These are phyloP conservation scores for Picea glauca DNA, from an alignment of 75 land plant species.

Conservation along the genomic window DNA sequence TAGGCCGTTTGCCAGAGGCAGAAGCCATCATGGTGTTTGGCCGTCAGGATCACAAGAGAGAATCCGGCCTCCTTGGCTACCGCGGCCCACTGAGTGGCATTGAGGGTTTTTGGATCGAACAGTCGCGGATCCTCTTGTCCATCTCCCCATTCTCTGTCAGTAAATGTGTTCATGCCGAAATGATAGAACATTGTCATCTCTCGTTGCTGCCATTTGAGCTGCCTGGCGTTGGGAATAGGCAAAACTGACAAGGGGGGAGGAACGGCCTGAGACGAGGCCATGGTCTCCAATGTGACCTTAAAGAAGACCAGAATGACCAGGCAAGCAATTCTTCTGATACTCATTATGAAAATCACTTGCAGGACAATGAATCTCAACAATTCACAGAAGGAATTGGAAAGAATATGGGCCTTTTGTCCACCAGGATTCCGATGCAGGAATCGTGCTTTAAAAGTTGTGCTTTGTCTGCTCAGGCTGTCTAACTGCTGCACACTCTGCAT, in stretches of 20 bases:
- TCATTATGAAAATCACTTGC: too few relatives aligned
- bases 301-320: too few relatives aligned
- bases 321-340: too few relatives aligned
- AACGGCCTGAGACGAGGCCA: neutral
- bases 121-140: conserved; percentile 66
- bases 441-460: too few relatives aligned
- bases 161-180: conserved; percentile 93
- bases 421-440: too few relatives aligned
- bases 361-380: too few relatives aligned
- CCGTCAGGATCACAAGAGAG: conserved; percentile 69
- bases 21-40: conserved; percentile 96
- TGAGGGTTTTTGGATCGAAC: conserved; percentile 65
- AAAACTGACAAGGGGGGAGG: conserved; percentile 72
- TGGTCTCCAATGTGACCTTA: neutral
- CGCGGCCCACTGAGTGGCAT: conserved; percentile 71
- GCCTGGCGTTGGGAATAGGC: conserved; percentile 62
- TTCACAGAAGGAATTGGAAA: too few relatives aligned
- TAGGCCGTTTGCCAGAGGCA: conserved; percentile 93
- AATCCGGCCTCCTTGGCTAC: conserved; percentile 57
- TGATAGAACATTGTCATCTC: conserved; percentile 83
- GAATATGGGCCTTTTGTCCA: too few relatives aligned
- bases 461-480: too few relatives aligned
- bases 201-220: conserved; percentile 78
- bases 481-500: conserved; percentile 1
- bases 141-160: conserved; percentile 81